Percentiles rank a stretch among this genome's conserved stretches.
Conservation (phyloP, 352 stramenopile genomes). For the Pythium inflatum region DNA sequence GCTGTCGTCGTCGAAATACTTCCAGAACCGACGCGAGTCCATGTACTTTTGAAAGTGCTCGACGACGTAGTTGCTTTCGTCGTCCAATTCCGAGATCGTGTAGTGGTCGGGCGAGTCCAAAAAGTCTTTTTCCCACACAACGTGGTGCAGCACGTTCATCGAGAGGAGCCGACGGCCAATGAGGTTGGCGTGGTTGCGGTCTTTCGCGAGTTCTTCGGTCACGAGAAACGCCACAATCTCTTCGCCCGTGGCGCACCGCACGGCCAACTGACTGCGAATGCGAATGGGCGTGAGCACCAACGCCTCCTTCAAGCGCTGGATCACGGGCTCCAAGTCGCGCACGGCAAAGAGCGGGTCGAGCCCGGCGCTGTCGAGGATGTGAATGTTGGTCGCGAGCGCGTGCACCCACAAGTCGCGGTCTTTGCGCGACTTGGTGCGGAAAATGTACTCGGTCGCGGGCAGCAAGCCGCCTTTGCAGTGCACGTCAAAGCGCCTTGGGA, state of each 20-base stretch:
- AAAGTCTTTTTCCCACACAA: constrained; percentile 86
- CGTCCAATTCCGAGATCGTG: constrained; percentile 62
- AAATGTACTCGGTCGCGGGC: constrained; percentile 69
- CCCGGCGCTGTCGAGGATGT: constrained; percentile 52
- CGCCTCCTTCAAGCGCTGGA: constrained; percentile 57
- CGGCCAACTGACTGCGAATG: constrained; percentile 64
- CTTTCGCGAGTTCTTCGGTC: constrained; percentile 48
- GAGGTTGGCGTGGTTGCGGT: constrained; percentile 53
- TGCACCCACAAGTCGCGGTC: constrained; percentile 79
- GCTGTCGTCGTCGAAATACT: constrained; percentile 58
- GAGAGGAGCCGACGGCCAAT: constrained; percentile 66
- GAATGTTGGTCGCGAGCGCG: constrained; percentile 66
- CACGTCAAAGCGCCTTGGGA: constrained; percentile 76
- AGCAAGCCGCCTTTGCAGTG: constrained; percentile 73
- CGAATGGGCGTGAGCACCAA: constrained; percentile 64
- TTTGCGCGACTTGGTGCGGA: constrained; percentile 78
- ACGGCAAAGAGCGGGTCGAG: constrained; percentile 58
- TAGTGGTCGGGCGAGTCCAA: constrained; percentile 77
- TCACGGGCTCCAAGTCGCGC: constrained; percentile 55
- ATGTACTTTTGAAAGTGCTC: constrained; percentile 84
- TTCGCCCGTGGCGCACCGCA: constrained; percentile 70
- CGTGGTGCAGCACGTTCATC: constrained; percentile 87
- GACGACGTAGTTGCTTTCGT: constrained; percentile 64
- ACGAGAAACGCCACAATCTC: constrained; percentile 75
- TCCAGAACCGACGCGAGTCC: constrained; percentile 83